A percentile compares a stretch with the other conserved stretches of the same genome.
phyloP scores from a whole-genome alignment of 208 protist genomes.

The Naegleria fowleri region DNA sequence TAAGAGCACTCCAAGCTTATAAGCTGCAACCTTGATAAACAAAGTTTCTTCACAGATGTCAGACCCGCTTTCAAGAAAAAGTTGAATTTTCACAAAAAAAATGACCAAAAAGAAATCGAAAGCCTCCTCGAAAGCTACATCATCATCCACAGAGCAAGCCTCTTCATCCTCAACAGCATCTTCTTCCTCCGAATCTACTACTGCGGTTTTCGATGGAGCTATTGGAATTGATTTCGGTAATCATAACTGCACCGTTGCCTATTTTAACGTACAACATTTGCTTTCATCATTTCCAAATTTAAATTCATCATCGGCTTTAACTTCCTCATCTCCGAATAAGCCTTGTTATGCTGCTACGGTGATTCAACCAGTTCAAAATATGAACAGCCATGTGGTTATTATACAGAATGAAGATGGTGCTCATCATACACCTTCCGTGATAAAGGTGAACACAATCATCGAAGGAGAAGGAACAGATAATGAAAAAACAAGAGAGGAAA shows the following conservation, averaged over 20 bases:
- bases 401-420: constrained; percentile 24
- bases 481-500: neutral
- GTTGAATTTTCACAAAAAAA: neutral
- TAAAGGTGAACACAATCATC: neutral
- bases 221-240: constrained; percentile 22
- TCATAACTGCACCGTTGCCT: neutral
- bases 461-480: neutral
- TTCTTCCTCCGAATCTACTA: neutral
- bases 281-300: neutral
- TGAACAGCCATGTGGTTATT: neutral
- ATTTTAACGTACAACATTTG: neutral
- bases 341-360: neutral
- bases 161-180: neutral
- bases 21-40: too few species aligned
- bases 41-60: too few species aligned
- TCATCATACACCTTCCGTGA: neutral
- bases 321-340: neutral
- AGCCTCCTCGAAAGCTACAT: neutral
- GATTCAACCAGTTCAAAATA: neutral
- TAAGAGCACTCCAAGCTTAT: too few species aligned
- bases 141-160: neutral
- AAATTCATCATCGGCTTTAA: neutral
- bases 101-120: neutral
- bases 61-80: too few species aligned
- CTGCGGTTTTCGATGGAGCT: neutral